These are phyloP conservation scores for Linnemannia elongata DNA, from an alignment of 192 early-diverging fungal genomes.

Conservation along the genomic window DNA sequence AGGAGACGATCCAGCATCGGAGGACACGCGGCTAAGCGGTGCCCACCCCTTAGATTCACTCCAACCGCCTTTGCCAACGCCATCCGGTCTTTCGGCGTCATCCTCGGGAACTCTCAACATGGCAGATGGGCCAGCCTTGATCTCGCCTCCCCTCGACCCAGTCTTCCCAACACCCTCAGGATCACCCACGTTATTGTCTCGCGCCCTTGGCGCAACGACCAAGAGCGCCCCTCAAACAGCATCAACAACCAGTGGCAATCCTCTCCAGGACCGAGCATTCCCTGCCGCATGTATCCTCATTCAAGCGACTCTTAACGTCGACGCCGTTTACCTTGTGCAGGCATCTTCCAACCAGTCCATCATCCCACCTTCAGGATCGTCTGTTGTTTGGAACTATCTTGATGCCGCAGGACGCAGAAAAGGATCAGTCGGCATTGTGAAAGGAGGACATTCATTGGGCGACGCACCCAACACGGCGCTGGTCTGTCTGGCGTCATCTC, in stretches of 20 bases:
- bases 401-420: slow-evolving; percentile 44
- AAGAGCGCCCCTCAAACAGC: neutral
- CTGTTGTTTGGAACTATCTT: slow-evolving; percentile 45
- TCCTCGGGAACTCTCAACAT: neutral
- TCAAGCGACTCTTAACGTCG: slow-evolving; percentile 48
- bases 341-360: slow-evolving; percentile 23
- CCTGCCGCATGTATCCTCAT: slow-evolving; percentile 41
- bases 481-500: slow-evolving; percentile 35
- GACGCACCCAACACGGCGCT: slow-evolving; percentile 18
- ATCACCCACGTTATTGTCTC: slow-evolving; percentile 33
- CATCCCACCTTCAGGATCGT: slow-evolving; percentile 35
- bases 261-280: slow-evolving; percentile 42
- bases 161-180: slow-evolving; percentile 47
- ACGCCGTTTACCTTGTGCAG: slow-evolving; percentile 52
- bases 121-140: slow-evolving; percentile 16
- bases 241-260: slow-evolving; percentile 7
- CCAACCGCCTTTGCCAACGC: neutral
- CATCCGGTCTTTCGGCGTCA: slow-evolving; percentile 3
- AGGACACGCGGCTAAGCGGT: neutral
- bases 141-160: slow-evolving; percentile 31
- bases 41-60: neutral
- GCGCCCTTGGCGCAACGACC: slow-evolving; percentile 9
- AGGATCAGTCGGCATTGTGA: slow-evolving; percentile 40
- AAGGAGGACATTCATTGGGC: slow-evolving; percentile 17
- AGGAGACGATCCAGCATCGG: neutral